These are phyloP conservation scores for Fraxinus sp. DNA, from an alignment of 305 asterid species.

Conservation along the genomic window DNA sequence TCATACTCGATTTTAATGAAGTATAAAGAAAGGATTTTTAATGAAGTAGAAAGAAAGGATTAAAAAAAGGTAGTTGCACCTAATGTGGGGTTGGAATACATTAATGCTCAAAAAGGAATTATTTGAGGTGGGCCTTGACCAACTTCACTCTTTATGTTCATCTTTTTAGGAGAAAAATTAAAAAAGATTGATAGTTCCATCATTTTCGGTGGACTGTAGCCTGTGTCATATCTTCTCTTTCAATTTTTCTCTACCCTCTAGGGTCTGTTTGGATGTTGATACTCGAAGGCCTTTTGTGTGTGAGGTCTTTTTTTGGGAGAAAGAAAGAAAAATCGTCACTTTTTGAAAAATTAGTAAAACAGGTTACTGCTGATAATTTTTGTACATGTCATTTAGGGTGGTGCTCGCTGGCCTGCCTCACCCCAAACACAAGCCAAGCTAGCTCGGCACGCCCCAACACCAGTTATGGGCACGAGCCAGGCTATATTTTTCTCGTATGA, in stretches of 20 bases:
- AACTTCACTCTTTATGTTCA: slow-evolving; percentile 11
- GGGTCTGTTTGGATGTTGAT: slow-evolving; percentile 11
- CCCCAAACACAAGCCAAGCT: too few relatives aligned
- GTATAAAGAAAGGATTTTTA: not conserved
- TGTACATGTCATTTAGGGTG: too few relatives aligned
- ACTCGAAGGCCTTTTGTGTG: not conserved
- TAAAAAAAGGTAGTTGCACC: slow-evolving; percentile 31
- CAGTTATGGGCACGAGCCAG: too few relatives aligned
- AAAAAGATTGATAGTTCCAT: slow-evolving; percentile 7
- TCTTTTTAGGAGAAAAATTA: slow-evolving; percentile 28
- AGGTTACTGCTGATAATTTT: too few relatives aligned
- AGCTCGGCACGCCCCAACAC: too few relatives aligned
- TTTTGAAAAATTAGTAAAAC: too few relatives aligned
- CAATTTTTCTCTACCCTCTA: slow-evolving; percentile 5
- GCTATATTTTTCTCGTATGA: not conserved
- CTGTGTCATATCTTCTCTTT: slow-evolving; percentile 13
- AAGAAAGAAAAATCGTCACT: not conserved
- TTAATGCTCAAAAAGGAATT: slow-evolving; percentile 36
- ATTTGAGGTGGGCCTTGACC: slow-evolving; percentile 38
- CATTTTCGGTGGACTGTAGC: slow-evolving; percentile 37
- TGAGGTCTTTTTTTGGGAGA: not conserved
- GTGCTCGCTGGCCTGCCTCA: too few relatives aligned
- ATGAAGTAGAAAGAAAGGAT: not conserved
- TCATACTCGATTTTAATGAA: not conserved
- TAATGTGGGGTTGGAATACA: slow-evolving; percentile 32